phyloP scores from a whole-genome alignment of 768 basidiomycete species.

The Hydnum rufescens region DNA sequence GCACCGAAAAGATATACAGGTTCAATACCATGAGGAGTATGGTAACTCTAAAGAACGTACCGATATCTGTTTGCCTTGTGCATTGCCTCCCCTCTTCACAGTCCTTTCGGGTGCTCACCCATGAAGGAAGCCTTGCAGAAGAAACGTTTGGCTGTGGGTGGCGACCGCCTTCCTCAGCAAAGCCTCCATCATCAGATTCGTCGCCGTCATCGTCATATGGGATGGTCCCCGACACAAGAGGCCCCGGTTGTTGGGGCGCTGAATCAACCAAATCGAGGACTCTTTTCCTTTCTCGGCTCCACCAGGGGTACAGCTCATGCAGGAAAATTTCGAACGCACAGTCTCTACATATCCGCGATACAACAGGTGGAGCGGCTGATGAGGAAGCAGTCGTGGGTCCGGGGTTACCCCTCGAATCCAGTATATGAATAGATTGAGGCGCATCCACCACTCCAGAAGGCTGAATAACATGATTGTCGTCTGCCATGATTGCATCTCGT shows the following conservation, averaged over 20 bases:
- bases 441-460: too few relatives aligned
- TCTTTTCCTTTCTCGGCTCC: conserved; percentile 1
- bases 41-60: conserved; percentile 1
- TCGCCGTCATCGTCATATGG: conserved; percentile 4
- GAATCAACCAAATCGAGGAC: background rate
- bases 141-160: background rate
- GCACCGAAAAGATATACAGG: too few relatives aligned
- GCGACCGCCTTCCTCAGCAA: background rate
- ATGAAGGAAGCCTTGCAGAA: background rate
- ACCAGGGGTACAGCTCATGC: conserved; percentile 5
- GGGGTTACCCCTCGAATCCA: background rate
- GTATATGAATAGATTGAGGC: too few relatives aligned
- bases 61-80: background rate
- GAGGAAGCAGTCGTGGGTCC: background rate
- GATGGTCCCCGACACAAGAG: background rate
- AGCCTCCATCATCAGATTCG: background rate
- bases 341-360: conserved; percentile 2
- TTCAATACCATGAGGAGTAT: too few relatives aligned
- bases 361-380: background rate
- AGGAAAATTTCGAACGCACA: conserved; percentile 5
- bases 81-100: conserved; percentile 5
- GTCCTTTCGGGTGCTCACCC: conserved; percentile 2
- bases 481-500: too few relatives aligned
- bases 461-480: too few relatives aligned
- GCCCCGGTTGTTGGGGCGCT: background rate